Base-by-base conservation (phyloP, 108 stramenopile species). In the Asterionellopsis glacialis region DNA sequence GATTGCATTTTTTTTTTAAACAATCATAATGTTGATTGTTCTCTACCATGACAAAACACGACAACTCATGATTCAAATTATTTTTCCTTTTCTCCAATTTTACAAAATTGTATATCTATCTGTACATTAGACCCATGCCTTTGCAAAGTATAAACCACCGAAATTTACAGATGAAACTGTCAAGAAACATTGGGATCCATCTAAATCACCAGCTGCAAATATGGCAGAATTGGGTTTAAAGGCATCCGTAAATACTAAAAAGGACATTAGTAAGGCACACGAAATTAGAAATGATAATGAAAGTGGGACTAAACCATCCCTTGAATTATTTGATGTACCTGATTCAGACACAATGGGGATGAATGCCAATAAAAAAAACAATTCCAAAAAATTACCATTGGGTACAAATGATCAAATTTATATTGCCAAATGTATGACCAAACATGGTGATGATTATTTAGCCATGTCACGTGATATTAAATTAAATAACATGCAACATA, bases 301-400 rank as follows among this genome's bases (percentile, higher is more conserved):
- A 41, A 69, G 71, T 40, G 62, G 64, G 52, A 40, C 45, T 13
- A 50, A 62, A 44, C 58, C 55, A 13, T 40, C 68, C 10, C 73
- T 89, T 50, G 85, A 88, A 61, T 48, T 92, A 25, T 92, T 85
- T 72, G 91, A 92, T 57, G 74, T 92, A 67, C 87, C 91, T 15
- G 75, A 87, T 59, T 88, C 87, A 18, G 83, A 88, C 61, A n/a
- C n/a, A n/a, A n/a, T n/a, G n/a, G n/a, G n/a, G n/a, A n/a, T n/a
- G n/a, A n/a, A n/a, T n/a, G 63, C 59, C 11, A 61, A 51, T 44
- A 40, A 57, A 39, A n/a, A n/a, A n/a, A n/a, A n/a, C n/a, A n/a
- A n/a, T n/a, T n/a, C n/a, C n/a, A 43, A 47, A 50, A 69, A 62
- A 19, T 62, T 62, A 11, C 85, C 87, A 11, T 70, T 89, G 39